Evolutionary conservation across 2,329 filamentous ascomycete species (phyloP).

Genomic region (Colletotrichum eremochloae): DNA sequence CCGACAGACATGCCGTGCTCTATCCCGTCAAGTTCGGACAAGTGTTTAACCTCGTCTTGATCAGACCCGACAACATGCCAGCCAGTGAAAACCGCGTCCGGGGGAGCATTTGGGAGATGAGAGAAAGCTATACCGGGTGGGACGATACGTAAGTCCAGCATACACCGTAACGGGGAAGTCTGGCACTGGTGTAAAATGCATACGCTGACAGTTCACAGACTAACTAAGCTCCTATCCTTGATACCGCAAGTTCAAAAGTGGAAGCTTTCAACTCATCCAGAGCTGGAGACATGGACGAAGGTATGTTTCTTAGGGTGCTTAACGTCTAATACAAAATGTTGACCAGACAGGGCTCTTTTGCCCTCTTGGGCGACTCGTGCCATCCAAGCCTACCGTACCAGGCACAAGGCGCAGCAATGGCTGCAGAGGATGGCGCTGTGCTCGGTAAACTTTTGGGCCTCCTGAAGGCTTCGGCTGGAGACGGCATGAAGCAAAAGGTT

Average conservation of each 20-base stretch:
- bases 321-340: not conserved
- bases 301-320: not conserved
- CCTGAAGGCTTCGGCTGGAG: not conserved
- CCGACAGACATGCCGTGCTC: constrained; percentile 11
- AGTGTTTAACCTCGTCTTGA: constrained; percentile 30
- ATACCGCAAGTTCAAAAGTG: constrained; percentile 29
- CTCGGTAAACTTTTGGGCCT: constrained; percentile 48
- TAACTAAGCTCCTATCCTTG: constrained; percentile 21
- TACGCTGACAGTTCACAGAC: not conserved
- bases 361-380: constrained; percentile 41
- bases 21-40: constrained; percentile 18
- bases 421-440: constrained; percentile 46
- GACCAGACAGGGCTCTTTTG: constrained; percentile 28
- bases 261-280: constrained; percentile 29
- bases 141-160: constrained; percentile 23
- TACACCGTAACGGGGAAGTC: not conserved
- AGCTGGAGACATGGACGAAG: constrained; percentile 32
- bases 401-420: constrained; percentile 47
- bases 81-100: not conserved
- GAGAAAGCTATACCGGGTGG: constrained; percentile 21
- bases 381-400: constrained; percentile 45
- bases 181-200: not conserved
- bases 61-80: not conserved
- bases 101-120: constrained; percentile 32
- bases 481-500: not conserved